phyloP scores from a whole-genome alignment of 2,329 filamentous ascomycete species.

The Fulvia fulva region DNA sequence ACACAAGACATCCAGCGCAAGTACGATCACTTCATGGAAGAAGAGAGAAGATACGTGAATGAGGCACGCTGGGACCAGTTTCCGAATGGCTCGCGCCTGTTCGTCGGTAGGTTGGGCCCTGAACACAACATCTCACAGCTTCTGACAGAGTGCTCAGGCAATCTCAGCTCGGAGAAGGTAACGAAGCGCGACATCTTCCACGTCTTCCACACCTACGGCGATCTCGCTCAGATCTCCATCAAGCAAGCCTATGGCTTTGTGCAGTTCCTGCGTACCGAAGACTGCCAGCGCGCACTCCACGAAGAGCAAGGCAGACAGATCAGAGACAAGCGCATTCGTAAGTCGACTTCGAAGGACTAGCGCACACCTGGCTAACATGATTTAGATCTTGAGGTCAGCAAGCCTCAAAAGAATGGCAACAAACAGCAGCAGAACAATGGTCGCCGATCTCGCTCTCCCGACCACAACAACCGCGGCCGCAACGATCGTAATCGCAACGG shows the following conservation, averaged over 20 bases:
- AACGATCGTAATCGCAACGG: slow-evolving; percentile 49
- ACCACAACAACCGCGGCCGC: slow-evolving; percentile 51
- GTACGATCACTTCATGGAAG: slow-evolving; percentile 68
- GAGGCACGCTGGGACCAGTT: slow-evolving; percentile 81
- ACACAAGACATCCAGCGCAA: slow-evolving; percentile 58
- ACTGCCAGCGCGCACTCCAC: slow-evolving; percentile 71
- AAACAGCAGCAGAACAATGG: slow-evolving; percentile 21
- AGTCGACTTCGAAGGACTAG: slow-evolving; percentile 39
- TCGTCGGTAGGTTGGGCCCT: slow-evolving; percentile 61
- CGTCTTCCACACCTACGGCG: slow-evolving; percentile 79
- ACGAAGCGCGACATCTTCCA: slow-evolving; percentile 93
- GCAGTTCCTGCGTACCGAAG: slow-evolving; percentile 74
- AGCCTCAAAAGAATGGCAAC: slow-evolving; percentile 61
- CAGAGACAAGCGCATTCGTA: slow-evolving; percentile 89
- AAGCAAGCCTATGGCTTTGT: slow-evolving; percentile 97
- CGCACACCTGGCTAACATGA: slow-evolving; percentile 30
- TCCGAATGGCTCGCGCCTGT: slow-evolving; percentile 70
- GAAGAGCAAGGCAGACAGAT: slow-evolving; percentile 76
- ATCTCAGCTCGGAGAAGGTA: slow-evolving; percentile 86
- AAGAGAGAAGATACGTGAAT: slow-evolving; percentile 70
- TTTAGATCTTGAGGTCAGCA: slow-evolving; percentile 82
- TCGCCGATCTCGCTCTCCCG: slow-evolving; percentile 59
- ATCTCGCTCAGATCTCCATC: slow-evolving; percentile 88
- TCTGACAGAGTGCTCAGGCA: slow-evolving; percentile 54
- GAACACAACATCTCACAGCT: slow-evolving; percentile 2